Percentiles rank a stretch among this genome's conserved stretches.
Evolutionary conservation across 2,329 filamentous ascomycete genomes (phyloP).

Genomic region (Huntiella omanensis): DNA sequence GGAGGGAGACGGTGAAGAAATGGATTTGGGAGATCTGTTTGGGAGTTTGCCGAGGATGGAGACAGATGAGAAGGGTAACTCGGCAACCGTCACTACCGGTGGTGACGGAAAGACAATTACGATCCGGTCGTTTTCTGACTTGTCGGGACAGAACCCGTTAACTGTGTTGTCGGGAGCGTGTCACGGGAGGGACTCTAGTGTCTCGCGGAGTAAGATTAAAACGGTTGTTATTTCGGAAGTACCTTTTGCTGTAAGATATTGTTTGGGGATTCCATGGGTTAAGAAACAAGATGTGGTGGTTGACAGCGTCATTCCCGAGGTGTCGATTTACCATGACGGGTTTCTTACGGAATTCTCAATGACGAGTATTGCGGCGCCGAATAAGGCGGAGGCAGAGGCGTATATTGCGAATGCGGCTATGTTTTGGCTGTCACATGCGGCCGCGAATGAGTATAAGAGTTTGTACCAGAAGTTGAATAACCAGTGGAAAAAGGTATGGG

Average conservation of each 20-base stretch:
- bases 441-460: constrained; percentile 61
- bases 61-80: constrained; percentile 39
- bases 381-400: constrained; percentile 65
- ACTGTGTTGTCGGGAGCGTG: constrained; percentile 75
- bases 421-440: constrained; percentile 63
- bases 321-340: constrained; percentile 21
- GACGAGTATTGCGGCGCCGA: constrained; percentile 52
- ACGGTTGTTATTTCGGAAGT: constrained; percentile 55
- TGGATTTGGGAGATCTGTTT: constrained; percentile 30
- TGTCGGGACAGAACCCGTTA: constrained; percentile 56
- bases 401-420: constrained; percentile 68
- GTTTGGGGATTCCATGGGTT: constrained; percentile 59
- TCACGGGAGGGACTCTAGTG: constrained; percentile 50
- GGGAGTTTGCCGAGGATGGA: constrained; percentile 41
- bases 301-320: constrained; percentile 24
- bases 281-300: constrained; percentile 42
- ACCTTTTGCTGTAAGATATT: constrained; percentile 57
- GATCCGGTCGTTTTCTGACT: constrained; percentile 71
- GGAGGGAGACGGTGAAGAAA: constrained; percentile 33
- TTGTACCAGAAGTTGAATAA: constrained; percentile 59
- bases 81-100: constrained; percentile 33
- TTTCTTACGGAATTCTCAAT: constrained; percentile 48
- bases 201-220: constrained; percentile 37
- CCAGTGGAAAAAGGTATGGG: constrained; percentile 71
- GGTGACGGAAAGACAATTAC: constrained; percentile 21